These are phyloP conservation scores for Phytophthora fragariae DNA, from an alignment of 352 stramenopile genomes.

Conservation along the genomic window DNA sequence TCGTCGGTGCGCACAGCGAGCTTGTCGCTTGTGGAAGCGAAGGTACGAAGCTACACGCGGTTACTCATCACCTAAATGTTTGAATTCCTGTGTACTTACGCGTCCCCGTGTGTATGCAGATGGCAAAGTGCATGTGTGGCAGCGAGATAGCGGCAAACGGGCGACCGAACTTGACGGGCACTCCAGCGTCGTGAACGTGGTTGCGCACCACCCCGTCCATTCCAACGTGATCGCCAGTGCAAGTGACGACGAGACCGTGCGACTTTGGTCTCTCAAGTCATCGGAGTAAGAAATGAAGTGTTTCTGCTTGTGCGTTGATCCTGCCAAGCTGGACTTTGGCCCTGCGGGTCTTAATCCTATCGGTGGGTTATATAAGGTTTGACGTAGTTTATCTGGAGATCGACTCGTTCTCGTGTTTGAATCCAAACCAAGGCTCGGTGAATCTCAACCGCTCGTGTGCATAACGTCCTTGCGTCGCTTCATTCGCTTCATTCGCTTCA, in stretches of 20 bases:
- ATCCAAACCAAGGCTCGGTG: not conserved
- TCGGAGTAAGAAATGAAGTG: constrained; percentile 19
- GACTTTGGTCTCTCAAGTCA: constrained; percentile 49
- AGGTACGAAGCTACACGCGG: constrained; percentile 42
- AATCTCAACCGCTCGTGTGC: not conserved
- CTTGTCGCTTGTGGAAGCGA: constrained; percentile 75
- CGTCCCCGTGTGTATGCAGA: constrained; percentile 41
- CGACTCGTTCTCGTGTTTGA: not conserved
- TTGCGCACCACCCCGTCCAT: constrained; percentile 59
- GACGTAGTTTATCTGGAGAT: not conserved
- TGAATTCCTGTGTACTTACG: not conserved
- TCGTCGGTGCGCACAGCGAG: constrained; percentile 56
- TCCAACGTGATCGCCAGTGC: constrained; percentile 66
- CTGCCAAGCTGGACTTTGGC: not conserved
- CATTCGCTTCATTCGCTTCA: constrained; percentile 28
- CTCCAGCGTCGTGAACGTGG: constrained; percentile 77
- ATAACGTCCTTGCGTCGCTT: constrained; percentile 20
- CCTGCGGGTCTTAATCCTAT: not conserved
- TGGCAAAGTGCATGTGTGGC: constrained; percentile 66
- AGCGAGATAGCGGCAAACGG: constrained; percentile 59
- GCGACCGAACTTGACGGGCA: constrained; percentile 53
- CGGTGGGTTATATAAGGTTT: not conserved
- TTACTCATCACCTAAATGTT: not conserved
- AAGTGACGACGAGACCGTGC: constrained; percentile 81
- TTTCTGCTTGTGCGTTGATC: not conserved